A percentile compares a stretch with the other conserved stretches of the same genome.
Evolutionary conservation across 148 eudicot species (phyloP).

Genomic region (Selenicereus undatus): DNA sequence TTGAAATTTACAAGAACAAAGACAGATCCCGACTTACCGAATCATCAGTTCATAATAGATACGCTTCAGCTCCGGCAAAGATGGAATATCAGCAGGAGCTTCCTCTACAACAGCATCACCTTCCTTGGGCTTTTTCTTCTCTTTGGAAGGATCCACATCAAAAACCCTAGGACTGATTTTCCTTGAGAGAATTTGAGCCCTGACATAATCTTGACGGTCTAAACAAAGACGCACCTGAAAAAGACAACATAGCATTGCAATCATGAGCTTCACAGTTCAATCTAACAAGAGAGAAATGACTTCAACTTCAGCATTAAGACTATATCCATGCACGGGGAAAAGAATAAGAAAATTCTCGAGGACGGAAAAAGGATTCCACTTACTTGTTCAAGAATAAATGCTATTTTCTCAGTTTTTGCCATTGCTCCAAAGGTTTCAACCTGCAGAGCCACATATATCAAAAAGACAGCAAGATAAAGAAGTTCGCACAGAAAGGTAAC

Average conservation of each 20-base stretch:
- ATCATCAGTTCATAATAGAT: slow-evolving; percentile 83
- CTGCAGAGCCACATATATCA: slow-evolving; percentile 33
- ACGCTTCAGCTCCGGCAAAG: slow-evolving; percentile 66
- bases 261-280: not conserved
- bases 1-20: not conserved
- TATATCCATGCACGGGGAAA: not conserved
- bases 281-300: not conserved
- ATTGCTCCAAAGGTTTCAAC: slow-evolving; percentile 96
- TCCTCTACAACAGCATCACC: slow-evolving; percentile 77
- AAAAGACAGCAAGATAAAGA: slow-evolving; percentile 5
- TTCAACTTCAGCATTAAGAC: not conserved
- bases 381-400: slow-evolving; percentile 97
- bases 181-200: slow-evolving; percentile 93
- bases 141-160: slow-evolving; percentile 75
- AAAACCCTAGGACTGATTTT: slow-evolving; percentile 90
- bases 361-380: slow-evolving; percentile 15
- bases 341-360: not conserved
- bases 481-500: not conserved
- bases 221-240: slow-evolving; percentile 88
- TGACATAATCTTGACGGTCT: slow-evolving; percentile 87
- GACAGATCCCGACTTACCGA: slow-evolving; percentile 44
- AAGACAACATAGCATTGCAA: not conserved
- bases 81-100: slow-evolving; percentile 83
- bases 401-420: slow-evolving; percentile 96
- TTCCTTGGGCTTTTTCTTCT: slow-evolving; percentile 89